A percentile compares a stretch with the other conserved stretches of the same genome.
Evolutionary conservation across 495 filamentous ascomycete genomes (phyloP).

Genomic region (Neurospora discreta): DNA sequence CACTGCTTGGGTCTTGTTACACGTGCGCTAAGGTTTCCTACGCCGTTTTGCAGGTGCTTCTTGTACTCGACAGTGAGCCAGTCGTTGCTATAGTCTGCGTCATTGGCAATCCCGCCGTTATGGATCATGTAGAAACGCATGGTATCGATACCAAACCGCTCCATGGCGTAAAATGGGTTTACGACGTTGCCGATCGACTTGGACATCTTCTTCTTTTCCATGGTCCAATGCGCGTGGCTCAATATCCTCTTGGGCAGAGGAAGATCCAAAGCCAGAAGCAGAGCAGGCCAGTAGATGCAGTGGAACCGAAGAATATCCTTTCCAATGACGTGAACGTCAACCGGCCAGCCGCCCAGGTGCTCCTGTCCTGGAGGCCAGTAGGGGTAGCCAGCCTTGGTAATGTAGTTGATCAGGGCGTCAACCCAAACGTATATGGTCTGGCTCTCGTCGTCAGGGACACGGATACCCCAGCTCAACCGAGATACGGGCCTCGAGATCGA

Average conservation of each 20-base stretch:
- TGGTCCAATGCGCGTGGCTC: conserved; percentile 90
- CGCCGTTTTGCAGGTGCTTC: conserved; percentile 55
- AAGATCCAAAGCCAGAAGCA: conserved; percentile 80
- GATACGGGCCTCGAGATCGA: conserved; percentile 76
- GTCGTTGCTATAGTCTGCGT: conserved; percentile 75
- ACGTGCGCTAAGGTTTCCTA: conserved; percentile 71
- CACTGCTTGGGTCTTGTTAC: conserved; percentile 57
- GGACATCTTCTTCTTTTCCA: conserved; percentile 84
- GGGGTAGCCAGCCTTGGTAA: conserved; percentile 80
- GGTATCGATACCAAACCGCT: conserved; percentile 75
- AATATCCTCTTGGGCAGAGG: conserved; percentile 74
- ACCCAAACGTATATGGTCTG: conserved; percentile 99
- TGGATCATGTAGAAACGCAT: conserved; percentile 81
- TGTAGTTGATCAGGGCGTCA: conserved; percentile 88
- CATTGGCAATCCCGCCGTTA: conserved; percentile 61
- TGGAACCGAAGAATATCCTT: conserved; percentile 97
- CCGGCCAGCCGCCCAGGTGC: conserved; percentile 65
- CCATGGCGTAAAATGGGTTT: conserved; percentile 85
- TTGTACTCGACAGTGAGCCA: conserved; percentile 68
- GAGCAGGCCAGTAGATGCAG: conserved; percentile 94
- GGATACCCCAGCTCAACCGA: conserved; percentile 80
- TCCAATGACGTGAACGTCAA: conserved; percentile 81
- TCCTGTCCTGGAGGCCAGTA: conserved; percentile 49
- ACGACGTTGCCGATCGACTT: conserved; percentile 93
- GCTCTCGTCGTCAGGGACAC: conserved; percentile 66